These are phyloP conservation scores for Odontarrhena argentea DNA, from an alignment of 345 rosid species.

Conservation along the genomic window DNA sequence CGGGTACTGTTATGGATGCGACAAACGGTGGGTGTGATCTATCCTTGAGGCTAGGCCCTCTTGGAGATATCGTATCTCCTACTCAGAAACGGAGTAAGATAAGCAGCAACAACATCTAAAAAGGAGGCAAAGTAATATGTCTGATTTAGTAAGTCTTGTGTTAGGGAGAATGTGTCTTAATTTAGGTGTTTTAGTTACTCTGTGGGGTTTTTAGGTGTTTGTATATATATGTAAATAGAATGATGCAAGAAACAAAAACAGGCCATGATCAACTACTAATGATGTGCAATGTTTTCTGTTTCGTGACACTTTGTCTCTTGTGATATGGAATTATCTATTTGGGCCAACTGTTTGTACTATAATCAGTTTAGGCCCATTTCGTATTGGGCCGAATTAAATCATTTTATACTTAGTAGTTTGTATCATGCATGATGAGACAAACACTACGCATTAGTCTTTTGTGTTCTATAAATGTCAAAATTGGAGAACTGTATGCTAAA, in stretches of 20 bases:
- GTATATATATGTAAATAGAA: slow-evolving; percentile 25
- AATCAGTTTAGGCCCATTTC: neutral
- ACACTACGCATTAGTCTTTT: neutral
- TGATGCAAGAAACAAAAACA: slow-evolving; percentile 3
- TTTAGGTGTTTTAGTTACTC: slow-evolving; percentile 13
- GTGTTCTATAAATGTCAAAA: neutral
- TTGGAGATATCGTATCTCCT: slow-evolving; percentile 33
- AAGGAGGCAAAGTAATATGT: neutral
- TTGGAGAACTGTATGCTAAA: no score
- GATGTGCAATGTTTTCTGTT: no score
- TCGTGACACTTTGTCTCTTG: neutral
- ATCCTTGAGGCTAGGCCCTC: slow-evolving; percentile 74
- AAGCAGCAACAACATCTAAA: slow-evolving; percentile 29
- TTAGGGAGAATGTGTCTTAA: slow-evolving; percentile 13
- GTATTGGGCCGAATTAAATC: neutral
- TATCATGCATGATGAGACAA: neutral
- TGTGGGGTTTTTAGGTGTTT: slow-evolving; percentile 26
- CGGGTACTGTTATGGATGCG: slow-evolving; percentile 18
- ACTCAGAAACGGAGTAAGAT: slow-evolving; percentile 40
- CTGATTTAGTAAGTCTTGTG: slow-evolving; percentile 3
- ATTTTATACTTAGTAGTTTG: neutral
- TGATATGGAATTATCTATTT: neutral
- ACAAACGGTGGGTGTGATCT: slow-evolving; percentile 55
- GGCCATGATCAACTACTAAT: neutral
- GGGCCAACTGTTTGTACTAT: neutral